Evolutionary conservation across 225 moss, liverwort and hornwort species (phyloP), one percentile per base, ranked within the genome.

Genomic region (Takakia lepidozioides): DNA sequence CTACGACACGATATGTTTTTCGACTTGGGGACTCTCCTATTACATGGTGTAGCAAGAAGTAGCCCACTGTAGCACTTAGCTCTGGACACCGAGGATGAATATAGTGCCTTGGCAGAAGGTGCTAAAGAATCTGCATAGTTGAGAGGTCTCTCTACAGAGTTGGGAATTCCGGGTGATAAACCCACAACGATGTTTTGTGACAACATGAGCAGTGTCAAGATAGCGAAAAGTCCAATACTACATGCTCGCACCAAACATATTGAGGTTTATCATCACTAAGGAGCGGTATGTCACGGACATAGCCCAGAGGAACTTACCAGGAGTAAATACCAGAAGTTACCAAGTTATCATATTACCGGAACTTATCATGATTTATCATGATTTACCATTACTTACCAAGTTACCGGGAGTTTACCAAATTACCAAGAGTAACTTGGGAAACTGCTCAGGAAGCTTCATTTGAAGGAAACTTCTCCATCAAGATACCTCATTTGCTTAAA

Each of bases 71-170:
- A 1, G 14, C 15, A 9, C n/a, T 51, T 29, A 29, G 13, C 1
- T 27, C 13, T 21, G n/a, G 39, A 39, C 3, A 59, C 25, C 0
- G 48, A 59, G 16, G 38, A 25, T 18, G 45, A 62, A 19, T 62
- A 23, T 10, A 19, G 26, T 1, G 45, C 37, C 2, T 18, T 54
- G 8, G 21, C 17, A 1, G 46, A 23, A 36, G 36, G 30, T 2
- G 11, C 49, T 6, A 16, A 23, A 4, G 19, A 25, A 51, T 19
- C 38, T 5, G 29, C 42, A 15, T 60, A 40, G 50, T 2, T 37
- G 1, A 21, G 18, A 16, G 19, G 22, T 16, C 7, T 59, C 1
- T n/a, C 42, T 2, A 11, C 8, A 20, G 58, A 59, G 8, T 15
- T 59, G 3, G 27, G 20, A 26, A 17, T 22, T 44, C 8, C 17